Evolutionary conservation across 495 filamentous ascomycete genomes (phyloP).

Genomic region (Rostrohypoxylon terebratum): DNA sequence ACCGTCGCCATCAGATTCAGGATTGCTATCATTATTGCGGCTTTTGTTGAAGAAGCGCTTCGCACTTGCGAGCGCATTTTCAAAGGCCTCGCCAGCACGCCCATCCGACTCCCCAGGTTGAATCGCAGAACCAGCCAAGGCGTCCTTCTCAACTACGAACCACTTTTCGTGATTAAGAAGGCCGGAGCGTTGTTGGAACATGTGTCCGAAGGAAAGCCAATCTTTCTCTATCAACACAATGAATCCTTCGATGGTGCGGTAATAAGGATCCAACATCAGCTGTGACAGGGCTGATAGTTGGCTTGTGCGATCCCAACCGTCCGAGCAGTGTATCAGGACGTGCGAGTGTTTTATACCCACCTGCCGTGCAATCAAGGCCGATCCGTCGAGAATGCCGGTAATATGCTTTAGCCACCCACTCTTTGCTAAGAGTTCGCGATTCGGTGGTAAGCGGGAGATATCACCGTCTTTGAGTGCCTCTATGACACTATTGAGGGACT

Average conservation of each 20-base stretch:
- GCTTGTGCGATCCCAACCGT: constrained; percentile 97
- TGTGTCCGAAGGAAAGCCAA: constrained; percentile 97
- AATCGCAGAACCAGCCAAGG: constrained; percentile 63
- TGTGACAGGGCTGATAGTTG: constrained; percentile 95
- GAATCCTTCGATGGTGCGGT: constrained; percentile 94
- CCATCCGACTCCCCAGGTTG: constrained; percentile 67
- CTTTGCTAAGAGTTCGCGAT: constrained; percentile 80
- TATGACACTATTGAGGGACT: constrained; percentile 87
- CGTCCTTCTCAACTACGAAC: constrained; percentile 87
- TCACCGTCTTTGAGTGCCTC: constrained; percentile 94
- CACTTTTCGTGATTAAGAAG: constrained; percentile 91
- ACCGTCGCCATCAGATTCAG: constrained; percentile 55
- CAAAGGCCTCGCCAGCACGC: constrained; percentile 79
- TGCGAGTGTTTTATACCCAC: constrained; percentile 93
- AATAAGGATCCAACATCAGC: constrained; percentile 95
- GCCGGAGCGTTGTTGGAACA: constrained; percentile 91
- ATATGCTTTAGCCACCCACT: constrained; percentile 97
- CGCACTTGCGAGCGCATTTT: constrained; percentile 86
- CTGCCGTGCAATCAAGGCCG: constrained; percentile 84
- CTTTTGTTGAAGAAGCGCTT: constrained; percentile 92
- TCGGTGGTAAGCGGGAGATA: constrained; percentile 84
- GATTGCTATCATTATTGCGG: constrained; percentile 70
- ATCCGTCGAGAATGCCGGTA: constrained; percentile 82
- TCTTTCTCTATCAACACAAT: constrained; percentile 97
- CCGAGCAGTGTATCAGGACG: constrained; percentile 96